Evolutionary conservation across 805 yeast genomes (phyloP).

Genomic region (Candida fluviatilis): DNA sequence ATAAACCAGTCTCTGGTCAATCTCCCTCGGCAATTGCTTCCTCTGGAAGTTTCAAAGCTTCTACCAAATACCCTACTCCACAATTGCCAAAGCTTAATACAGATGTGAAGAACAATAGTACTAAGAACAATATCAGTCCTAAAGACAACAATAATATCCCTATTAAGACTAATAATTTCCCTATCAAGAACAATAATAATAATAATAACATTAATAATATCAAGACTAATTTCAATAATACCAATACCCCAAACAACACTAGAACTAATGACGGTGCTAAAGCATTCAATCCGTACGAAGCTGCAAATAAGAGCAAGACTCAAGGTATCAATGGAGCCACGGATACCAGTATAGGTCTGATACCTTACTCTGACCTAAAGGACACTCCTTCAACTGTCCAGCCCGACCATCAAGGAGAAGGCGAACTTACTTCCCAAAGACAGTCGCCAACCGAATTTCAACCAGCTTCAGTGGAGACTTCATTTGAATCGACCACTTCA

Average conservation of each 20-base stretch:
- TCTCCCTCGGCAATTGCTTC: no score
- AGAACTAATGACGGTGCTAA: neutral
- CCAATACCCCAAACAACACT: neutral
- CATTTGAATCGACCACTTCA: constrained; percentile 1
- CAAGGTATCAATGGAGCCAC: neutral
- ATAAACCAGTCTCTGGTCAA: neutral
- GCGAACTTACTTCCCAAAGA: no score
- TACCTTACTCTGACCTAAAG: neutral
- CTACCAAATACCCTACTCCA: neutral
- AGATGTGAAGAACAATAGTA: neutral
- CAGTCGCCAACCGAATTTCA: neutral
- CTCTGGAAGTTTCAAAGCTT: no score
- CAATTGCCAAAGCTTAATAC: neutral
- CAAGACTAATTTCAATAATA: no score
- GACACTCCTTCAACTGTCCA: neutral
- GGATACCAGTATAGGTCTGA: neutral
- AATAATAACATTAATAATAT: neutral
- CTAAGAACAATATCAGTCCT: no score
- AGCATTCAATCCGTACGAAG: neutral
- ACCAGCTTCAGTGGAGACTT: neutral
- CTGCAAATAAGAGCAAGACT: constrained; percentile 1
- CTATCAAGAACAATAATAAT: neutral
- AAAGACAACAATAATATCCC: neutral
- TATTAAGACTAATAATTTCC: neutral
- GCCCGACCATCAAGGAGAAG: no score